Evolutionary conservation across 106 monocot genomes (phyloP).

Genomic region (Vanilla planifolia): DNA sequence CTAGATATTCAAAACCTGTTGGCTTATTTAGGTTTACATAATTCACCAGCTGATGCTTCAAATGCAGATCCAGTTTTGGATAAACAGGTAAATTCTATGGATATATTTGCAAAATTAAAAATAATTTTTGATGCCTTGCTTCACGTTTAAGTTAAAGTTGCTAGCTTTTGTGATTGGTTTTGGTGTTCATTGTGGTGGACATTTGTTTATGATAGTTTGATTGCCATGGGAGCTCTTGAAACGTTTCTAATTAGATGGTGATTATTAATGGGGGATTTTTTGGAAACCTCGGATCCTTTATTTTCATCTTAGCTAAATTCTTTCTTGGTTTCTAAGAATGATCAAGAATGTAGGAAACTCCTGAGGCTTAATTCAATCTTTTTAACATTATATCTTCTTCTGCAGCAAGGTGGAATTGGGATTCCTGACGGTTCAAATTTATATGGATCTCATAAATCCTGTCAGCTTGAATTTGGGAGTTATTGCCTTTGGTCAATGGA

Average conservation of each 20-base stretch:
- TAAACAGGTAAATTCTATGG: not conserved
- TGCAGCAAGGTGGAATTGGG: slow-evolving; percentile 9
- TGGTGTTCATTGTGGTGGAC: not conserved
- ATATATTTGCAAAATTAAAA: not conserved
- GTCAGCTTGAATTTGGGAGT: slow-evolving; percentile 49
- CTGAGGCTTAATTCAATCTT: too few relatives aligned
- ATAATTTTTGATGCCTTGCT: not conserved
- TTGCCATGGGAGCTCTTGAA: too few relatives aligned
- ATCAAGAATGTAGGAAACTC: too few relatives aligned
- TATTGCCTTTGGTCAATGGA: slow-evolving; percentile 54
- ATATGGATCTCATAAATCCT: slow-evolving; percentile 32
- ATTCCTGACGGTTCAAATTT: slow-evolving; percentile 8
- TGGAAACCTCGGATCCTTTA: not conserved
- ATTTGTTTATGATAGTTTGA: not conserved
- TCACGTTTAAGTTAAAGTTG: too few relatives aligned
- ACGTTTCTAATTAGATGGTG: too few relatives aligned
- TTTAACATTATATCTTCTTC: too few relatives aligned
- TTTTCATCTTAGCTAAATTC: not conserved
- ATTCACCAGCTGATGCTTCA: not conserved
- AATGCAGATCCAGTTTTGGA: not conserved
- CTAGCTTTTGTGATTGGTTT: not conserved
- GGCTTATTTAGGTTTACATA: not conserved
- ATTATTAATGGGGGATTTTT: not conserved
- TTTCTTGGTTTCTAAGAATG: too few relatives aligned
- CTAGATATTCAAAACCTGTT: not conserved